Conservation (phyloP, 2,329 filamentous ascomycete species). For the Pyricularia sp. region DNA sequence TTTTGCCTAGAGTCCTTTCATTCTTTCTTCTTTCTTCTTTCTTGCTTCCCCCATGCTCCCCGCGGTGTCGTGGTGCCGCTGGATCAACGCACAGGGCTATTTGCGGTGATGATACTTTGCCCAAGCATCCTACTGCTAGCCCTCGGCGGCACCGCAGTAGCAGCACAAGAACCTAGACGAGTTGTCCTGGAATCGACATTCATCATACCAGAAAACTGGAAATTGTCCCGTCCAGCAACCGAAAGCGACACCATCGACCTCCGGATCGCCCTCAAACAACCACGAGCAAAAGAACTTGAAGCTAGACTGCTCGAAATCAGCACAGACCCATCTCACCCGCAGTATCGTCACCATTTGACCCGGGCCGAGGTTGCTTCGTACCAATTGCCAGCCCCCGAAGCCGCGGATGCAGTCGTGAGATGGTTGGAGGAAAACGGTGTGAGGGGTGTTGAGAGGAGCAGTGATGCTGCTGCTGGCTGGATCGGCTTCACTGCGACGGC, state of each 20-base stretch:
- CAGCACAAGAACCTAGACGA: background rate
- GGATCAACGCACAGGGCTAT: background rate
- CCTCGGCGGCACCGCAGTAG: background rate
- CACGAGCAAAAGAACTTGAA: constrained; percentile 19
- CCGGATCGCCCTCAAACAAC: constrained; percentile 19
- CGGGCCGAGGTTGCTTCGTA: constrained; percentile 25
- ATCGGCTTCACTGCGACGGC: constrained; percentile 32
- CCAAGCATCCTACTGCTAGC: background rate
- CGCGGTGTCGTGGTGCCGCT: background rate
- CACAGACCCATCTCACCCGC: constrained; percentile 11
- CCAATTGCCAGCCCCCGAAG: constrained; percentile 22
- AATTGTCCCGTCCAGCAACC: constrained; percentile 13
- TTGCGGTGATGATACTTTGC: background rate
- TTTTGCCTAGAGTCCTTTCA: background rate
- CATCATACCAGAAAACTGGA: constrained; percentile 18
- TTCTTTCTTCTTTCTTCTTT: no score
- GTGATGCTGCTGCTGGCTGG: constrained; percentile 24
- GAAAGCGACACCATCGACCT: constrained; percentile 17
- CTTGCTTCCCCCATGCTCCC: background rate
- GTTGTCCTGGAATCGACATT: constrained; percentile 13
- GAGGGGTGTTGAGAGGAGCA: constrained; percentile 1
- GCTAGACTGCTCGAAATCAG: constrained; percentile 15
- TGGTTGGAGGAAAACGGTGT: constrained; percentile 34
- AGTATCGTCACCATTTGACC: constrained; percentile 23
- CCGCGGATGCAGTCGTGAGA: constrained; percentile 24